Percentiles rank a stretch among this genome's conserved stretches.
Conservation (phyloP, 1,284 basidiomycete species). For the Tranzscheliella williamsii region DNA sequence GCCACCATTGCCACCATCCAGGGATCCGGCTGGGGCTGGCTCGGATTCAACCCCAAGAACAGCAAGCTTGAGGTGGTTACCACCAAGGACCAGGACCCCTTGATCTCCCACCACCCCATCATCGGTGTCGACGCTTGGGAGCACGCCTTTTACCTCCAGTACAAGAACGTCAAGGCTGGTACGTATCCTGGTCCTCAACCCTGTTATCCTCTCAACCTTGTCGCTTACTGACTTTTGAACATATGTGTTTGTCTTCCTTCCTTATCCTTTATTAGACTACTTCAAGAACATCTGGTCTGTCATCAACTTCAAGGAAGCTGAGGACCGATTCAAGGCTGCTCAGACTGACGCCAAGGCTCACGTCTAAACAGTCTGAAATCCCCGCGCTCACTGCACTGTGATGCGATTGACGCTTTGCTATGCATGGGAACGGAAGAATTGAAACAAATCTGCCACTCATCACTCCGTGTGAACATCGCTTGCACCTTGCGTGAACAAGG, state of each 20-base stretch:
- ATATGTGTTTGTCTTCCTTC: not conserved
- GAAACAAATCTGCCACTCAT: no score
- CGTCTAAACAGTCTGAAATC: constrained; percentile 23
- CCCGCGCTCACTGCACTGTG: no score
- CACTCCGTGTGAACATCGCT: no score
- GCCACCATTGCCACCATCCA: constrained; percentile 88
- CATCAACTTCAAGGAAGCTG: constrained; percentile 61
- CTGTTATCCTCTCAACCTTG: not conserved
- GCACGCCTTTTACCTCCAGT: constrained; percentile 66
- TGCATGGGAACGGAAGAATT: no score
- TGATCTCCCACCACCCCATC: constrained; percentile 82
- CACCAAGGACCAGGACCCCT: constrained; percentile 94
- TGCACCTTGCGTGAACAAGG: no score
- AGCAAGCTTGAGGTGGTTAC: constrained; percentile 77
- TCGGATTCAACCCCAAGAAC: constrained; percentile 62
- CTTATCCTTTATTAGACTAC: constrained; percentile 47
- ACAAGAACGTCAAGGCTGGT: constrained; percentile 52
- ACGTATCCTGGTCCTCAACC: not conserved
- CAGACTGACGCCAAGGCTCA: constrained; percentile 44
- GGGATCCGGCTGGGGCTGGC: constrained; percentile 98
- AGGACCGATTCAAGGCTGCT: constrained; percentile 56
- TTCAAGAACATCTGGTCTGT: constrained; percentile 61
- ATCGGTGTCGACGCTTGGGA: constrained; percentile 98
- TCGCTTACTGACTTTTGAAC: no score
- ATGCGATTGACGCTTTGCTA: no score